Conservation (phyloP, 345 rosid species). For the Balakata baccata region DNA sequence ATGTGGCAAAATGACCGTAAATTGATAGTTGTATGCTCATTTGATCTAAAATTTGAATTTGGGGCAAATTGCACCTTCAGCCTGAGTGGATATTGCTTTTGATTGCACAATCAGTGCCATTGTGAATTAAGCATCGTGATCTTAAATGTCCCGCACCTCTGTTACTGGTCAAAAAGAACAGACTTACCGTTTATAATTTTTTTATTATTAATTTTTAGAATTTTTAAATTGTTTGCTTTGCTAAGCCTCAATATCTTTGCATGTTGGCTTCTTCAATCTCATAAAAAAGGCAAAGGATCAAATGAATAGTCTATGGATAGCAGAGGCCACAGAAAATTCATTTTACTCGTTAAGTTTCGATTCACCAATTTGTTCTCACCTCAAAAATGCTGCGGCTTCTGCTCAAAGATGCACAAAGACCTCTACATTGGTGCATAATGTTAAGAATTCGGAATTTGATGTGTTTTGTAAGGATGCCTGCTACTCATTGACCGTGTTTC, state of each 20-base stretch:
- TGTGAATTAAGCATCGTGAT: too few relatives aligned
- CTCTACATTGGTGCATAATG: constrained; percentile 47
- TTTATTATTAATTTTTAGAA: too few relatives aligned
- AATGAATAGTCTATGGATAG: constrained; percentile 66
- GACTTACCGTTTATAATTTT: too few relatives aligned
- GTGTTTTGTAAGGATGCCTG: constrained; percentile 7
- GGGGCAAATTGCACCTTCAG: too few relatives aligned
- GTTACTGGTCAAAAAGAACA: too few relatives aligned
- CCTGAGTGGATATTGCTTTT: too few relatives aligned
- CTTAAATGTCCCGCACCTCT: too few relatives aligned
- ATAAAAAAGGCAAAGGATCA: constrained; percentile 73
- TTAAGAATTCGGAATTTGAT: not conserved
- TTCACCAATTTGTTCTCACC: constrained; percentile 51
- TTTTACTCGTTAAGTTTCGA: constrained; percentile 48
- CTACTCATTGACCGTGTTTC: not conserved
- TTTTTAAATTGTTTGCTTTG: not conserved
- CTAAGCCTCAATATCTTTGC: constrained; percentile 13
- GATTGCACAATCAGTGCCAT: too few relatives aligned
- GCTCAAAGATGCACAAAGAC: constrained; percentile 61
- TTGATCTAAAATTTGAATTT: too few relatives aligned
- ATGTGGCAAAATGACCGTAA: too few relatives aligned
- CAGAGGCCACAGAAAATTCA: constrained; percentile 87
- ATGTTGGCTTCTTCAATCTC: constrained; percentile 86
- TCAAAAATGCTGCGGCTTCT: constrained; percentile 50
- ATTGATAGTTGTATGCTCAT: too few relatives aligned